phyloP scores from a whole-genome alignment of 106 monocot species.

The Dioscorea dumetorum region DNA sequence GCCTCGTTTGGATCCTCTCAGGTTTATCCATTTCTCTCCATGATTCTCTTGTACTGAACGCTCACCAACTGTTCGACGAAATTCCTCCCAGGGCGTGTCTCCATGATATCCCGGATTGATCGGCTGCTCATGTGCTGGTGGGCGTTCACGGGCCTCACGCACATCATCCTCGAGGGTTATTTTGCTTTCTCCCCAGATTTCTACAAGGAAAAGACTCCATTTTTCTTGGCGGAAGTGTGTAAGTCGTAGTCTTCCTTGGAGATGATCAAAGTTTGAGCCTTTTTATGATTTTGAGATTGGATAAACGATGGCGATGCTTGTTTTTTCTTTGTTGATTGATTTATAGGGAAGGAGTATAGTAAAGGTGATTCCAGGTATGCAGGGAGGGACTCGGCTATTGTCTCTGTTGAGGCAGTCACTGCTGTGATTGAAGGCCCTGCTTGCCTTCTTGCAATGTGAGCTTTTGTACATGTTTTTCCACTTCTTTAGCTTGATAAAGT shows the following conservation, averaged over 20 bases:
- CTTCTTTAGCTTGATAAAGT: too few species aligned
- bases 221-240: constrained; percentile 79
- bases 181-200: constrained; percentile 87
- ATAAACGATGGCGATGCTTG: too few species aligned
- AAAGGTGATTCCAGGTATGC: constrained; percentile 98
- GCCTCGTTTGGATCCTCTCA: constrained; percentile 18
- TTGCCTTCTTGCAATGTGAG: constrained; percentile 83
- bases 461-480: background rate
- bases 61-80: background rate
- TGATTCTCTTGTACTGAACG: background rate
- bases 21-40: background rate
- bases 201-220: constrained; percentile 60
- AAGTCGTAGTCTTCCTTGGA: constrained; percentile 19
- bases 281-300: too few species aligned
- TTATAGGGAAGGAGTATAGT: constrained; percentile 89
- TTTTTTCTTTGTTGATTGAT: background rate
- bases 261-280: too few species aligned
- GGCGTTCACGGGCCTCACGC: constrained; percentile 85
- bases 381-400: constrained; percentile 67
- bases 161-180: constrained; percentile 85
- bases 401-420: constrained; percentile 88
- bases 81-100: constrained; percentile 36
- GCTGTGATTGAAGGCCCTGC: constrained; percentile 91
- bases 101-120: constrained; percentile 64
- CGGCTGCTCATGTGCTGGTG: constrained; percentile 97